Percentiles rank a stretch among this genome's conserved stretches.
Conservation (phyloP, 768 basidiomycete species). For the Rossbeevera mucosa region DNA sequence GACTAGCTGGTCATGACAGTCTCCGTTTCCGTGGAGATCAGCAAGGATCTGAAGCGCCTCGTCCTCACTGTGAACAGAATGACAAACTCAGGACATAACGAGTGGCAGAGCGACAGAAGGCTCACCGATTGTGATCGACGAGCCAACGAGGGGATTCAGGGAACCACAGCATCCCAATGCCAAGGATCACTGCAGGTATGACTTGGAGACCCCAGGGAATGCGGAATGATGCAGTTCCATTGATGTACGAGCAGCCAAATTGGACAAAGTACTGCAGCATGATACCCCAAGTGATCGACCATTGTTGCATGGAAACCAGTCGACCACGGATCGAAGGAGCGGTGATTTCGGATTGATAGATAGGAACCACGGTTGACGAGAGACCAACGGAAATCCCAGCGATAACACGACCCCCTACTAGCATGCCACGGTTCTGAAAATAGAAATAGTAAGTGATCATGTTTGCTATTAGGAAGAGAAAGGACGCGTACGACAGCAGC, state of each 20-base stretch:
- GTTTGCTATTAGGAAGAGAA: neutral
- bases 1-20: constrained; percentile 56
- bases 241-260: constrained; percentile 65
- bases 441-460: neutral
- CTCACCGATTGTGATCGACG: constrained; percentile 53
- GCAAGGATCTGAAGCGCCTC: constrained; percentile 71
- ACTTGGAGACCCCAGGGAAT: constrained; percentile 79
- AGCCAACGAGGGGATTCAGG: constrained; percentile 73
- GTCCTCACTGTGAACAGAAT: constrained; percentile 26
- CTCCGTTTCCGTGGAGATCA: constrained; percentile 63
- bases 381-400: constrained; percentile 66
- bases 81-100: neutral
- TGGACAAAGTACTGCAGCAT: constrained; percentile 72
- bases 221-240: constrained; percentile 68
- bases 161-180: constrained; percentile 61
- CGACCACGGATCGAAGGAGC: constrained; percentile 68
- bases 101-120: neutral
- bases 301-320: constrained; percentile 74
- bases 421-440: constrained; percentile 63
- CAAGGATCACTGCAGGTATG: constrained; percentile 71
- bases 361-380: constrained; percentile 61
- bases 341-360: constrained; percentile 75
- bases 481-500: constrained; percentile 41
- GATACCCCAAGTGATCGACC: constrained; percentile 79
- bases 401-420: constrained; percentile 65